Evolutionary conservation across 2,329 filamentous ascomycete genomes (phyloP), one percentile per base, ranked within the genome.

Genomic region (Cladophialophora exuberans): DNA sequence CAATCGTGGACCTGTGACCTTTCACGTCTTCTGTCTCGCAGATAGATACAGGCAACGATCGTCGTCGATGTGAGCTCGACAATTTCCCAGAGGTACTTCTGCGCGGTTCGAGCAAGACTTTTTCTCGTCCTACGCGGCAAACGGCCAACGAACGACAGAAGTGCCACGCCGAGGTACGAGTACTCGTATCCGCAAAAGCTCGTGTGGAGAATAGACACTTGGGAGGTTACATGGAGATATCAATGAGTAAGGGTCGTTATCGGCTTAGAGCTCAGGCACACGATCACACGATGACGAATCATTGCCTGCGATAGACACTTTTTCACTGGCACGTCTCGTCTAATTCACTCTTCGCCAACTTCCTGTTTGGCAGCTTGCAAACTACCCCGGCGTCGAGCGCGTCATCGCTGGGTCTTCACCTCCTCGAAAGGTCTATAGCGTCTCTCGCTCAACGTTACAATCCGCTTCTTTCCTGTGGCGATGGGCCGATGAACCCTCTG

Each of bases 271-370:
- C 15, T 13, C 20, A 52, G 50, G 50, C 50, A 53, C 50, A 53
- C 50, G 50, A 53, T 41, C 50, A 38, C 9, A 26, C 31, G 6
- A 10, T 22, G 22, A 39, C 50, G 50, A 53, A 53, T 53, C 50
- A 53, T 39, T 23, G 23, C 6, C 6, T 5, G 33, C 33, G 46
- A 39, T 38, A 22, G 15, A 39, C 46, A 4, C n/a, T 30, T 31
- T 1, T 23, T 42, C 23, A 15, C 22, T 6, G 17, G 31, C 35
- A 47, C 30, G 36, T 47, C 44, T 22, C 39, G 33, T 41, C 23
- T 11, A 39, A 15, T 11, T 9, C 39, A 23, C 39, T 13, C 15
- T 11, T 22, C 25, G 23, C 31, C 46, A 30, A 15, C 33, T 6
- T 15, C 22, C 35, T 38, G 22, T 26, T 35, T 30, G n/a, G 10